phyloP scores from a whole-genome alignment of 2,329 filamentous ascomycete species.

The Zymoseptoria brevis region DNA sequence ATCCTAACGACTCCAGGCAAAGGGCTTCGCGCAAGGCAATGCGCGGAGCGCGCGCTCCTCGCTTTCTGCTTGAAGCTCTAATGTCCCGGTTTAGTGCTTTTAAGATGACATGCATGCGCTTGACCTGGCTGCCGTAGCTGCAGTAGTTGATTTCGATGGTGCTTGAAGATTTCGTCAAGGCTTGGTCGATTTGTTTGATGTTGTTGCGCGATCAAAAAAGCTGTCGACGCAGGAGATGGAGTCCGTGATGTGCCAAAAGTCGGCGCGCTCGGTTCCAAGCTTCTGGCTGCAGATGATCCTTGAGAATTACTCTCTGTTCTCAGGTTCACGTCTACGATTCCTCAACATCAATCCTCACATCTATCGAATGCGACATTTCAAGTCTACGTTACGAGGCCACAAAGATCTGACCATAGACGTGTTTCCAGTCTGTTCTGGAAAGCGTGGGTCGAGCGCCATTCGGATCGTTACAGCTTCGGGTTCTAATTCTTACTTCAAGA shows the following conservation, averaged over 20 bases:
- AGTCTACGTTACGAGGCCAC: too few species aligned
- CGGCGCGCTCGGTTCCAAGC: too few species aligned
- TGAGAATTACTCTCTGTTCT: background rate
- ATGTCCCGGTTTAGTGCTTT: background rate
- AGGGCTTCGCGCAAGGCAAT: background rate
- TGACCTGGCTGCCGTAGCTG: background rate
- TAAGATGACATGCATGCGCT: background rate
- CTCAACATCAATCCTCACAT: background rate
- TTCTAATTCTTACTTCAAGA: conserved; percentile 32
- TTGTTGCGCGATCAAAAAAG: background rate
- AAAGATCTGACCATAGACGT: too few species aligned
- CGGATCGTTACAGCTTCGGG: too few species aligned
- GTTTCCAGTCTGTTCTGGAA: too few species aligned
- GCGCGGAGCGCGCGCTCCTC: background rate
- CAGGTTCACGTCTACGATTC: background rate
- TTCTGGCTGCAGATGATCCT: background rate
- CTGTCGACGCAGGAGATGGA: background rate
- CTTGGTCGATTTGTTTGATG: background rate
- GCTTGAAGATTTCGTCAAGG: background rate
- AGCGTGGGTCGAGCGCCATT: too few species aligned
- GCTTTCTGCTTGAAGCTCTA: background rate
- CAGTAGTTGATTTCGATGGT: background rate
- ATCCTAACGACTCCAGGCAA: conserved; percentile 15
- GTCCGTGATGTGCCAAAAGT: background rate
- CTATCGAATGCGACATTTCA: background rate